Evolutionary conservation across 257 asterid genomes (phyloP), one percentile per base, ranked within the genome.

Genomic region (Prunella vulgaris): DNA sequence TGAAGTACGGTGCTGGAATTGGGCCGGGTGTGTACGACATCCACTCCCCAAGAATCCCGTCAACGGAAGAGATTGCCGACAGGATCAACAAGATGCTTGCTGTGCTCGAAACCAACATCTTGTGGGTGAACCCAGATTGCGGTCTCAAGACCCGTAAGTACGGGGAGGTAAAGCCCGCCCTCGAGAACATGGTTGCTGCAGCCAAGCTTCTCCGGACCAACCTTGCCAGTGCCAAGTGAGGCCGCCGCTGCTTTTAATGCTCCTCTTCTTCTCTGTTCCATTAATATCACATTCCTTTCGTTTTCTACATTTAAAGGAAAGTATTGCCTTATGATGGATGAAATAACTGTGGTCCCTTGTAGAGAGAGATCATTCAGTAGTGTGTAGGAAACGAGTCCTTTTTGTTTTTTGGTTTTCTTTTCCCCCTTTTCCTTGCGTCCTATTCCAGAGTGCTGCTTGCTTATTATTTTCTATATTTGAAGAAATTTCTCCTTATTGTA

Each of bases 1-100:
- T 90, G 64, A 83, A 83, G 80, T 90, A 90, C 8, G 82, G 87
- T 22, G 93, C 95, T 44, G 97, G 95, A 60, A 90, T 90, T 1
- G 97, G 97, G 28, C 95, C 97, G 0, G 95, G 97, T 17, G 95
- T 90, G 22, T 90, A 90, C 1, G 95, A 90, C 61, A 90, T 90
- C 77, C 96, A 90, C 84, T 90, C 96, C 21, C 96, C 97, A 0
- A 90, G 95, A 74, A 83, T 90, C 73, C 97, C 97, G 40, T 81
- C 91, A 7, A 80, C 88, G 0, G 86, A 82, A 14, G 97, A 90
- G 77, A 90, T 90, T 38, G 84, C 71, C 0, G 91, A 84, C 51
- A 87, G 90, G 49, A 77, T 90, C 27, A 80, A 86, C 76, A 84
- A 85, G 77, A 86, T 83, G 93, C 89, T 90, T 49, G 88, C 81